phyloP scores from a whole-genome alignment of 495 filamentous ascomycete species.

The Daldinia childiae region DNA sequence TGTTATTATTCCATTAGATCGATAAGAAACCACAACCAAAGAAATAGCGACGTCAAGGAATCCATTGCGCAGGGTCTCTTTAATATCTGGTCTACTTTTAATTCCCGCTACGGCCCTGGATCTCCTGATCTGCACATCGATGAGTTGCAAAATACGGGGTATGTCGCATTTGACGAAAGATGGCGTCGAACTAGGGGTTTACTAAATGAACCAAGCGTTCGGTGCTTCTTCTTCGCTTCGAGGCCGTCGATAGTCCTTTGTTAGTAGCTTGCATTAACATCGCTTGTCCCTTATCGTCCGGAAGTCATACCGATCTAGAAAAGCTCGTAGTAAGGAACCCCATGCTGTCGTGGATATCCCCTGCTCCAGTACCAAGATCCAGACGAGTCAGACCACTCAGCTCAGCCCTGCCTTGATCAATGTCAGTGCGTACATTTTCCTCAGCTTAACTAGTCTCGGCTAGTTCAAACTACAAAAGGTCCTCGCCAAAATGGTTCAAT shows the following conservation, averaged over 20 bases:
- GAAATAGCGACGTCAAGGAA: neutral
- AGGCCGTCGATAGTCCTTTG: neutral
- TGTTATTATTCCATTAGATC: neutral
- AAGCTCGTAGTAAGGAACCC: neutral
- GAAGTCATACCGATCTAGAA: constrained; percentile 12
- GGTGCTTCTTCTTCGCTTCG: constrained; percentile 11
- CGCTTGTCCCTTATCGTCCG: neutral
- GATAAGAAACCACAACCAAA: neutral
- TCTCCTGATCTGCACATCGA: constrained; percentile 22
- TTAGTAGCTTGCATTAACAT: constrained; percentile 4
- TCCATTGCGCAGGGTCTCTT: neutral
- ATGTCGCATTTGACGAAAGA: constrained; percentile 10
- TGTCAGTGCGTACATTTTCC: constrained; percentile 16
- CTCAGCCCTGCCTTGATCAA: constrained; percentile 15
- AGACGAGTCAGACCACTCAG: constrained; percentile 19
- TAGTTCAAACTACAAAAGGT: neutral
- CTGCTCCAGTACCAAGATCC: constrained; percentile 23
- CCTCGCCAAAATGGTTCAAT: neutral
- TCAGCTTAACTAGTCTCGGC: constrained; percentile 8
- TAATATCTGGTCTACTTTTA: constrained; percentile 7
- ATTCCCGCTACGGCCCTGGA: constrained; percentile 1
- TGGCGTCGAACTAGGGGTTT: constrained; percentile 6
- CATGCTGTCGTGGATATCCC: constrained; percentile 17
- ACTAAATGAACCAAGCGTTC: constrained; percentile 15
- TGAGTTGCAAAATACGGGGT: constrained; percentile 22